Base-by-base conservation (phyloP, 129 eudicot species). In the Erigeron canadensis region DNA sequence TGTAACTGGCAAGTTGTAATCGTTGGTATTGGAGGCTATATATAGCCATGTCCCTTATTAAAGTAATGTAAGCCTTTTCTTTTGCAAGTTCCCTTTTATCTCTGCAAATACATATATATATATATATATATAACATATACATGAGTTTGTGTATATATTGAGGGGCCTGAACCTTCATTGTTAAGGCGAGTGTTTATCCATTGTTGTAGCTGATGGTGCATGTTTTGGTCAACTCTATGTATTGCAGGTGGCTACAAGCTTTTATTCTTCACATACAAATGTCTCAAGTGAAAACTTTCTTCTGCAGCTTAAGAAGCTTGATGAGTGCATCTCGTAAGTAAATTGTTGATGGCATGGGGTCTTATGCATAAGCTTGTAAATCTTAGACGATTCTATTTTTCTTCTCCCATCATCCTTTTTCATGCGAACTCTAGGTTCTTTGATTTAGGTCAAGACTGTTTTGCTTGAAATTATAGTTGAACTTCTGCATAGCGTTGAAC, bases 241-340 rank as follows among this genome's bases (percentile, higher is more conserved):
- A n/a, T 45, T 72, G 82, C 93, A 90, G 99, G 91, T 94, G 86
- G 90, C 99, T 15, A 78, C 92, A 71, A 86, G 88, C 75, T 94
- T 94, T 76, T 81, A 94, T 77, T 86, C 99, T 81, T 86, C 97
- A 55, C 85, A 78, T 83, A 87, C 89, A 88, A 94, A 73, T 12
- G 97, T 89, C 67, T 84, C 84, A 55, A 83, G 83, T 61, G 93
- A 72, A 62, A 86, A 87, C 72, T 94, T 94, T 72, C 94, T 94
- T 47, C 90, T 95, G 43, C 81, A 86, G 68, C 96, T 94, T 58
- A 87, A 94, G 55, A 86, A 93, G 66, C 91, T 94, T 69, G 99
- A 94, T 44, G 99, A 89, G 39, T 84, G 94, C 89, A 94, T 94
- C 75, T 81, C 91, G 99, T 94, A 82, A 86, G 99, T 86, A 59